A percentile compares a stretch with the other conserved stretches of the same genome.
These are phyloP conservation scores for Senna tora DNA, from an alignment of 306 rosid species.

Conservation along the genomic window DNA sequence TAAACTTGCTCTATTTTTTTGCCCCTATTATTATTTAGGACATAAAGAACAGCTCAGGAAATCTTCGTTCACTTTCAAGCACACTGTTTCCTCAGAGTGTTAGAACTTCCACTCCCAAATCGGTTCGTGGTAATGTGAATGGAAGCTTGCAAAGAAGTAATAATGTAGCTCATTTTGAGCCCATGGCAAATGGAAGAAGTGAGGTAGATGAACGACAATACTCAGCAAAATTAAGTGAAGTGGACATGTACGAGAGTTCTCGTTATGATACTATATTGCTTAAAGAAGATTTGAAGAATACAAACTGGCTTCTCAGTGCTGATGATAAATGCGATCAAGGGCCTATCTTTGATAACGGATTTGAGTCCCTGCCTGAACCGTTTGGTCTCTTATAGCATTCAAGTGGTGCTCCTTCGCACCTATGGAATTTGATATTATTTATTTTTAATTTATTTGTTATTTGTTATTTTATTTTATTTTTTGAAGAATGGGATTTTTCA, in stretches of 20 bases:
- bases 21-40: constrained; percentile 49
- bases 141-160: constrained; percentile 48
- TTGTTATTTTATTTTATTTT: constrained; percentile 39
- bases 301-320: constrained; percentile 81
- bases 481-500: constrained; percentile 52
- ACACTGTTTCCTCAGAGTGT: constrained; percentile 93
- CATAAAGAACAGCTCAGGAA: constrained; percentile 80
- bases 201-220: constrained; percentile 55
- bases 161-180: constrained; percentile 52
- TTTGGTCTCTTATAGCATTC: constrained; percentile 73
- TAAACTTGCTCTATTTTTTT: background rate
- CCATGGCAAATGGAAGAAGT: constrained; percentile 51
- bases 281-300: constrained; percentile 88
- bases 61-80: constrained; percentile 69
- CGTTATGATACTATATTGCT: constrained; percentile 87
- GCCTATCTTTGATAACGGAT: constrained; percentile 80
- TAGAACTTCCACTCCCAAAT: constrained; percentile 58
- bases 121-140: constrained; percentile 51
- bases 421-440: constrained; percentile 32
- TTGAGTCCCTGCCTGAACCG: constrained; percentile 91
- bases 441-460: constrained; percentile 38
- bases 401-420: constrained; percentile 40
- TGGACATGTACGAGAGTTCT: constrained; percentile 88
- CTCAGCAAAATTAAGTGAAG: constrained; percentile 66
- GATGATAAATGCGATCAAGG: constrained; percentile 77